These are phyloP conservation scores for Backusella circina DNA, from an alignment of 192 early-diverging fungal genomes.

Conservation along the genomic window DNA sequence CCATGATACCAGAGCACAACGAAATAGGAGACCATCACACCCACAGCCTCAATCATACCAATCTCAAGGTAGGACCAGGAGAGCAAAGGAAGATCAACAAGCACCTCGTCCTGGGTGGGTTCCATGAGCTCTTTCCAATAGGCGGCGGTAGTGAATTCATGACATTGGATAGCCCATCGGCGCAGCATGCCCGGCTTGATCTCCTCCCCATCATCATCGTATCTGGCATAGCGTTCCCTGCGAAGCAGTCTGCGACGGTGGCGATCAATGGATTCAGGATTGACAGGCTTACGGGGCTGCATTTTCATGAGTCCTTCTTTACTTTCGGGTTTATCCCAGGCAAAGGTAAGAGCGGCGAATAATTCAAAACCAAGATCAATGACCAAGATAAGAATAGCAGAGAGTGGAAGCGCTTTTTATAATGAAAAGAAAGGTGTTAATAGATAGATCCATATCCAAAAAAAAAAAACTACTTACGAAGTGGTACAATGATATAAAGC, in stretches of 20 bases:
- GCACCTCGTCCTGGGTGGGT: conserved; percentile 72
- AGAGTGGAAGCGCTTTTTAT: conserved; percentile 61
- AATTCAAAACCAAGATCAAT: conserved; percentile 96
- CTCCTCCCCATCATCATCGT: conserved; percentile 48
- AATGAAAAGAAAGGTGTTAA: no score
- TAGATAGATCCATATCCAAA: background rate
- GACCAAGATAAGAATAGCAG: conserved; percentile 82
- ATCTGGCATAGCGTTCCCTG: conserved; percentile 39
- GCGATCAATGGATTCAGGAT: conserved; percentile 64
- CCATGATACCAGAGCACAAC: conserved; percentile 65
- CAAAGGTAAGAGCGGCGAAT: conserved; percentile 80
- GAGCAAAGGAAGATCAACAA: conserved; percentile 81
- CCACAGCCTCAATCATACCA: conserved; percentile 76
- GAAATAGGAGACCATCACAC: conserved; percentile 74
- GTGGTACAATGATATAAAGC: conserved; percentile 80
- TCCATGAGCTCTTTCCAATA: conserved; percentile 70
- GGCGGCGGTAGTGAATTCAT: conserved; percentile 43
- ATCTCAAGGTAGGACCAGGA: conserved; percentile 87
- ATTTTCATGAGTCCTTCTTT: conserved; percentile 79
- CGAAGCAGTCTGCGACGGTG: conserved; percentile 53
- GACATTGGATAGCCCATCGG: conserved; percentile 23
- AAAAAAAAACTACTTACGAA: conserved; percentile 40
- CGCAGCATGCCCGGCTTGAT: conserved; percentile 24
- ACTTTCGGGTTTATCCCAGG: conserved; percentile 88
- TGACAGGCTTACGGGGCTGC: conserved; percentile 88